Base-by-base conservation (phyloP, 2,329 filamentous ascomycete species). In the Trichoderma simmonsii region DNA sequence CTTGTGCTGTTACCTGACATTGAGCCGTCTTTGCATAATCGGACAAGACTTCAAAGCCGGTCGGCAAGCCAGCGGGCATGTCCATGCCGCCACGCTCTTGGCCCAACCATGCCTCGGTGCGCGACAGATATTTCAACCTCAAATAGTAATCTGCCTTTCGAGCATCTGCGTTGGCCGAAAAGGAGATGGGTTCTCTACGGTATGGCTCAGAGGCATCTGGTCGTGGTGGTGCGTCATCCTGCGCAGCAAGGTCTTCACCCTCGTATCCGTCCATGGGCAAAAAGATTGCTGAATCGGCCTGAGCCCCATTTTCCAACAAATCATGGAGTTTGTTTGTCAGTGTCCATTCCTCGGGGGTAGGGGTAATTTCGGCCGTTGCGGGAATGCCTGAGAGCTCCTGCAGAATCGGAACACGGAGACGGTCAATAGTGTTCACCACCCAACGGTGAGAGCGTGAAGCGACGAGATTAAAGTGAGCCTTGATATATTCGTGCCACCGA, bases 261-360 rank as follows among this genome's bases (percentile, higher is more conserved):
- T 75, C 74, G 26, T 79, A 79, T 0, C 78, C 78, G n/a, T 79
- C 77, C 15, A 74, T 78, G 4, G 78, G 76, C 12, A 79, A 30
- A 34, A 76, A 76, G 4, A 79, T 78, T 5, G 51, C 73, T 11
- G 66, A 77, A 36, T 79, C 77, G 0, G 78, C 77, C 0, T 77
- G 71, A 0, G 75, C 57, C 0, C 68, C 63, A 15, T 77, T 78
- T 39, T 77, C 74, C 0, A 51, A 15, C 0, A 79, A 67, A 21
- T 79, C 77, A 4, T 78, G 75, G 0, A 78, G 63, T 60, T 72
- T 77, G 71, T 78, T 72, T 7, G 73, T 72, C 2, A 79, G 32
- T 5, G 67, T 32, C 73, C 64, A 73, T 36, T 79, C 32, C 15
- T 21, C 36, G 12, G 36, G 15, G 39, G 18, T 48, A 8, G 36